Evolutionary conservation across 2,329 filamentous ascomycete species (phyloP).

Genomic region (Penicillium palitans): DNA sequence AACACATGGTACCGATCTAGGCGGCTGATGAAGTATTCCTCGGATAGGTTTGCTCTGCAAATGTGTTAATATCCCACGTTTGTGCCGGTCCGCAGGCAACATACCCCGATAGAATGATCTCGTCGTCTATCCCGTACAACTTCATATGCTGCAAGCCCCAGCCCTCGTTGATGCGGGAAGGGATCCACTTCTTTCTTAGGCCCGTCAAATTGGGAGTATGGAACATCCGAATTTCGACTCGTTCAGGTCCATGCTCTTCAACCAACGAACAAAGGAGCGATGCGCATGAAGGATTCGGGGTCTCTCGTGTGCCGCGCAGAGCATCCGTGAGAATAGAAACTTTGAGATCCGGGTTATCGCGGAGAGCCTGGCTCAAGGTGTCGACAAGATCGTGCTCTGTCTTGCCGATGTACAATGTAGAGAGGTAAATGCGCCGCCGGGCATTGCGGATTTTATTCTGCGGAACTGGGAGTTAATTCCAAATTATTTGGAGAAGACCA

Average conservation of each 20-base stretch:
- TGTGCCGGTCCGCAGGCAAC: constrained; percentile 14
- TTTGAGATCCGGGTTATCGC: constrained; percentile 70
- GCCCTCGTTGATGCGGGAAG: constrained; percentile 90
- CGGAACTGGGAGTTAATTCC: constrained; percentile 9
- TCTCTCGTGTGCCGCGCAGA: constrained; percentile 85
- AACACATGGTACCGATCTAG: constrained; percentile 95
- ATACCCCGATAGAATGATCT: constrained; percentile 89
- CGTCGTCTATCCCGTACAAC: constrained; percentile 91
- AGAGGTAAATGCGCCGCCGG: constrained; percentile 78
- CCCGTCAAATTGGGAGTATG: constrained; percentile 96
- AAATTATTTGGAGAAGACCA: constrained; percentile 7
- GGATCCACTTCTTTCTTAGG: constrained; percentile 76
- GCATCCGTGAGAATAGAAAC: constrained; percentile 91
- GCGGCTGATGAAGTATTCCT: constrained; percentile 93
- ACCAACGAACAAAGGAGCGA: constrained; percentile 85
- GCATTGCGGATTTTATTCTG: constrained; percentile 80
- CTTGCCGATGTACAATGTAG: constrained; percentile 96
- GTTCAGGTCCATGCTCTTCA: constrained; percentile 74
- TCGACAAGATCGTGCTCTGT: constrained; percentile 85
- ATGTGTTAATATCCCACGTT: constrained; percentile 6
- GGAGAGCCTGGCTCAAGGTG: constrained; percentile 72
- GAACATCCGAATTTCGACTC: constrained; percentile 95
- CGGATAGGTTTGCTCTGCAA: constrained; percentile 76
- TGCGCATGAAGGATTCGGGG: constrained; percentile 80
- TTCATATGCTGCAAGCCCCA: constrained; percentile 99